phyloP scores from a whole-genome alignment of 73 alveolate species.

The Paramecium pentaurelia region DNA sequence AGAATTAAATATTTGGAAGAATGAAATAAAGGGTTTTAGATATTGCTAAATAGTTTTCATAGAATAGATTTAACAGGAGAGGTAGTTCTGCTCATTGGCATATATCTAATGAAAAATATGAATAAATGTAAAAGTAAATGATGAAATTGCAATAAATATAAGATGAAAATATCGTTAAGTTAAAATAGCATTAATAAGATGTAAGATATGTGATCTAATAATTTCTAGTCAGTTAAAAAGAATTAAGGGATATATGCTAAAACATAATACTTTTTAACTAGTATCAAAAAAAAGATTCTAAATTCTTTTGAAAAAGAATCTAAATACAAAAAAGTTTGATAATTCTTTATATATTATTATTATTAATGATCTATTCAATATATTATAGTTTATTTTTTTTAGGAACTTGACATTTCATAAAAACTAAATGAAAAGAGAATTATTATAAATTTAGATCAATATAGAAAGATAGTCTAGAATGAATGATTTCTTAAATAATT shows the following conservation, averaged over 20 bases:
- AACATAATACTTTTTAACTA: not conserved
- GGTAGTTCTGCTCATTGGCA: slow-evolving; percentile 33
- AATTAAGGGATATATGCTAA: not conserved
- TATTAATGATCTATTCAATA: not conserved
- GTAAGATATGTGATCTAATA: not conserved
- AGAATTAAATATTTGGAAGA: not conserved
- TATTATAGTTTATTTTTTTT: too few relatives aligned
- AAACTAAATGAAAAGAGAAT: too few relatives aligned
- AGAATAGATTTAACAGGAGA: not conserved
- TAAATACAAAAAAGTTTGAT: not conserved
- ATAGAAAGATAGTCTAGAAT: too few relatives aligned
- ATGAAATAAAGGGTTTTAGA: not conserved
- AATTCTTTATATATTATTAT: not conserved
- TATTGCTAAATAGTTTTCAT: not conserved
- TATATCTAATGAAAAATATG: not conserved
- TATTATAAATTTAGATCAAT: too few relatives aligned
- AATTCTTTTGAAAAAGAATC: not conserved
- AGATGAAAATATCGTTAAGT: not conserved
- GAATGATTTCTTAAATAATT: not conserved
- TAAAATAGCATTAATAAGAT: not conserved
- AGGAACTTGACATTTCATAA: too few relatives aligned
- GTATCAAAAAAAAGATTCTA: not conserved
- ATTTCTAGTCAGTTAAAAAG: not conserved
- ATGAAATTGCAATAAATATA: not conserved
- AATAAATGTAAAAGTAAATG: not conserved